Percentiles rank a stretch among this genome's conserved stretches.
phyloP scores from a whole-genome alignment of 345 rosid species.

The Hypericum perforatum region DNA sequence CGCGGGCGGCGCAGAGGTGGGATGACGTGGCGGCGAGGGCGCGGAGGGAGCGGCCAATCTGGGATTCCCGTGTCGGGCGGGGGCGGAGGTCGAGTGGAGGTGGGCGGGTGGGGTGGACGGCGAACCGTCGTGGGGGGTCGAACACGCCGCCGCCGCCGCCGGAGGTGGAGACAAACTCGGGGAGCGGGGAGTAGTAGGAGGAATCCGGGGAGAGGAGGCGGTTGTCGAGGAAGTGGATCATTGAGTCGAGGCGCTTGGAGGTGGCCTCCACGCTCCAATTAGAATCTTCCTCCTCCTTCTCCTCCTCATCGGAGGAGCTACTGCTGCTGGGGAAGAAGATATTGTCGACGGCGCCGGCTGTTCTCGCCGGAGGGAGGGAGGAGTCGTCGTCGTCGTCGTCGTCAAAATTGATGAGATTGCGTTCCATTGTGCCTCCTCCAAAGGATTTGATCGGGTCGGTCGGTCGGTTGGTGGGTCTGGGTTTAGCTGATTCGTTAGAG shows the following conservation, averaged over 20 bases:
- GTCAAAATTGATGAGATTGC: too few species aligned
- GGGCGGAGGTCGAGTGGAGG: background rate
- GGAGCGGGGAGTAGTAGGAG: background rate
- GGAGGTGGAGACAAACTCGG: background rate
- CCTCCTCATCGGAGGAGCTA: slow-evolving; percentile 37
- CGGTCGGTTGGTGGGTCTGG: too few species aligned
- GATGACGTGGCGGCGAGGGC: too few species aligned
- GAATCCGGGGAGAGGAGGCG: slow-evolving; percentile 29
- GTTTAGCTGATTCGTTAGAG: too few species aligned
- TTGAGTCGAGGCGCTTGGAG: slow-evolving; percentile 69
- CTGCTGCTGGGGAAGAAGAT: slow-evolving; percentile 50
- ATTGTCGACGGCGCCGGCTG: too few species aligned
- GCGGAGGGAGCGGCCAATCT: background rate
- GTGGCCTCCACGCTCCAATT: slow-evolving; percentile 41
- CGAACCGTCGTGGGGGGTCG: background rate
- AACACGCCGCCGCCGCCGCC: background rate
- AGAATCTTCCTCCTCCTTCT: slow-evolving; percentile 29
- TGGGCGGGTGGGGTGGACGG: background rate
- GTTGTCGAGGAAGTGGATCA: slow-evolving; percentile 85
- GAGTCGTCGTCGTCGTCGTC: too few species aligned
- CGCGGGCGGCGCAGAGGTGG: too few species aligned
- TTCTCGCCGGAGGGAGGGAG: too few species aligned
- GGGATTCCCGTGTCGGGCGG: background rate
- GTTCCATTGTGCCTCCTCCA: too few species aligned
- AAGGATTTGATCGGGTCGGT: too few species aligned